Conservation (phyloP, 257 asterid species). For the Salvia hispanica region DNA sequence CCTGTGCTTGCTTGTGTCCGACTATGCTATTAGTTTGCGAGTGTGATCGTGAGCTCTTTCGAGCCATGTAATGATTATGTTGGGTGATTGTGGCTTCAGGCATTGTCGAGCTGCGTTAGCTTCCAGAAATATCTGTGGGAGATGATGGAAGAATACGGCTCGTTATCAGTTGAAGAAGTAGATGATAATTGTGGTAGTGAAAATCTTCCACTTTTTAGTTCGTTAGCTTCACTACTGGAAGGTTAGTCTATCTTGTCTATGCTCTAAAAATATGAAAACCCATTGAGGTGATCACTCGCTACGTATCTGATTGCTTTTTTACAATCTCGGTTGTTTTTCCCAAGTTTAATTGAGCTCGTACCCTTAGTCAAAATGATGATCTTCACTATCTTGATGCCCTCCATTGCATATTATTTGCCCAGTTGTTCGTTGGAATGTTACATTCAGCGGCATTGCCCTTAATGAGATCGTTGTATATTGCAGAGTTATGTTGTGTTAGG, state of each 20-base stretch:
- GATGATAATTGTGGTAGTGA: constrained; percentile 39
- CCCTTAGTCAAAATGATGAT: background rate
- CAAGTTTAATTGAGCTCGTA: background rate
- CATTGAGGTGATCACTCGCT: constrained; percentile 3
- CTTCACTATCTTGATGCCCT: background rate
- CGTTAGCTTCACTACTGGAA: constrained; percentile 61
- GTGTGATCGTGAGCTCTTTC: background rate
- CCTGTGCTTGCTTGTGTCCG: too few species aligned
- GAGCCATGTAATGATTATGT: background rate
- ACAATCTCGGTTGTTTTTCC: constrained; percentile 1
- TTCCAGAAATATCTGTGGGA: constrained; percentile 55
- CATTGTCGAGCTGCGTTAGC: constrained; percentile 77
- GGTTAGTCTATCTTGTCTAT: constrained; percentile 45
- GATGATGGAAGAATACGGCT: constrained; percentile 52
- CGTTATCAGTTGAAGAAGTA: constrained; percentile 45
- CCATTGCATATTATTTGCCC: background rate
- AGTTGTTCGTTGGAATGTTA: background rate
- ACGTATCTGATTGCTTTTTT: background rate
- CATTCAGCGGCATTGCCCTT: too few species aligned
- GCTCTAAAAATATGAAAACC: constrained; percentile 13
- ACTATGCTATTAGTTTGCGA: too few species aligned
- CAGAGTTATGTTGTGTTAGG: constrained; percentile 66
- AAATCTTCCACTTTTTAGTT: constrained; percentile 54
- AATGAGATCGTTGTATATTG: constrained; percentile 36
- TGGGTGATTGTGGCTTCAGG: constrained; percentile 42